Evolutionary conservation across 257 asterid genomes (phyloP).

Genomic region (Buddleja alternifolia): DNA sequence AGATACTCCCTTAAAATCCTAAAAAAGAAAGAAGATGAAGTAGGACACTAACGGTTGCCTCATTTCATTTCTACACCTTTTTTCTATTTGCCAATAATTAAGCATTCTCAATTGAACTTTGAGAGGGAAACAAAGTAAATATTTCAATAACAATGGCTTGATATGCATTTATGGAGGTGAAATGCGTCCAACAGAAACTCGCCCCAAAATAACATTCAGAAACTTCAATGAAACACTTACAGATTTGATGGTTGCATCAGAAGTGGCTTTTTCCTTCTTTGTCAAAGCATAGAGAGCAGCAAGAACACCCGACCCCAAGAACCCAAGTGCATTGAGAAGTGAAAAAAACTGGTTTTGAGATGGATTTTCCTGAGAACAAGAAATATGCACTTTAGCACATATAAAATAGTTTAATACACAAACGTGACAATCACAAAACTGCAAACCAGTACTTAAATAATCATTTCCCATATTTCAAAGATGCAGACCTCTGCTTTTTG

Average conservation of each 20-base stretch:
- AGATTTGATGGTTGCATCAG: slow-evolving; percentile 66
- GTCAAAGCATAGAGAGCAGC: slow-evolving; percentile 65
- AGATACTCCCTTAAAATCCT: not conserved
- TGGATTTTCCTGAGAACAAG: slow-evolving; percentile 47
- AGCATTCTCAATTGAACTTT: not conserved
- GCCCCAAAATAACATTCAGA: not conserved
- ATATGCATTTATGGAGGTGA: slow-evolving; percentile 9
- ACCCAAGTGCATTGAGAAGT: slow-evolving; percentile 64
- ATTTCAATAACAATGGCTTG: no score
- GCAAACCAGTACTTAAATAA: slow-evolving; percentile 28
- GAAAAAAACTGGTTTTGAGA: slow-evolving; percentile 48
- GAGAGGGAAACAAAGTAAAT: not conserved
- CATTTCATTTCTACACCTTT: not conserved
- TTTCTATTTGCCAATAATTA: not conserved
- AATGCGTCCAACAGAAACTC: slow-evolving; percentile 11
- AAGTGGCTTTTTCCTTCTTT: slow-evolving; percentile 52
- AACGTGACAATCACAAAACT: not conserved
- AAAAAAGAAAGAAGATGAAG: not conserved
- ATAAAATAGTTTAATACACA: slow-evolving; percentile 18
- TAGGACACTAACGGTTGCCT: not conserved
- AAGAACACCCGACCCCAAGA: slow-evolving; percentile 66
- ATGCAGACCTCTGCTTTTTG: slow-evolving; percentile 60
- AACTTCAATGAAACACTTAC: slow-evolving; percentile 48
- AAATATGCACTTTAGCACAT: slow-evolving; percentile 36
- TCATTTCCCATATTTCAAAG: slow-evolving; percentile 32